These are phyloP conservation scores for Globisporangium camurandrum DNA, from an alignment of 352 stramenopile genomes.

Conservation along the genomic window DNA sequence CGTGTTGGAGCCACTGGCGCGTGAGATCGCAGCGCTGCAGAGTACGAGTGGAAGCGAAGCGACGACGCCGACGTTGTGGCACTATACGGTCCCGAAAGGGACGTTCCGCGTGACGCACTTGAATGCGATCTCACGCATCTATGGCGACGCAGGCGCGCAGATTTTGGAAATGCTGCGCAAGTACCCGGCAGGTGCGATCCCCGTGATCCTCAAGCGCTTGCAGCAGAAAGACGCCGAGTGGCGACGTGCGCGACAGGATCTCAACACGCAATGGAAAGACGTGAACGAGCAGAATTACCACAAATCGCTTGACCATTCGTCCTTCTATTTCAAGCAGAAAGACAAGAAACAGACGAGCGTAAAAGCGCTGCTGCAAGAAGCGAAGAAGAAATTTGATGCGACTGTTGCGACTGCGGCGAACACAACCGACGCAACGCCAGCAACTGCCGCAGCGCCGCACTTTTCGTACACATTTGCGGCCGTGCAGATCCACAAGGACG, in stretches of 20 bases:
- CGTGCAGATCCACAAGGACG: slow-evolving; percentile 81
- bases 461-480: slow-evolving; percentile 69
- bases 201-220: slow-evolving; percentile 96
- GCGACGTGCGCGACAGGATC: slow-evolving; percentile 84
- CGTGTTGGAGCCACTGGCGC: slow-evolving; percentile 92
- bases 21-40: slow-evolving; percentile 90
- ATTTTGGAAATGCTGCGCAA: slow-evolving; percentile 93
- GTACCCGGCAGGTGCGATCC: slow-evolving; percentile 95
- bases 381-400: slow-evolving; percentile 76
- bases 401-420: too few relatives aligned
- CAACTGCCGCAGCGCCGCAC: slow-evolving; percentile 32
- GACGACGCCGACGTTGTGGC: slow-evolving; percentile 80
- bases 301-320: slow-evolving; percentile 98
- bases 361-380: slow-evolving; percentile 89
- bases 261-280: slow-evolving; percentile 98
- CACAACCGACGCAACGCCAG: slow-evolving; percentile 49
- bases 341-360: slow-evolving; percentile 97
- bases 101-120: slow-evolving; percentile 95
- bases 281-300: slow-evolving; percentile 98
- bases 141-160: slow-evolving; percentile 90
- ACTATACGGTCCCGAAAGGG: slow-evolving; percentile 92
- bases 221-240: slow-evolving; percentile 99
- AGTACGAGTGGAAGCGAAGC: slow-evolving; percentile 33
- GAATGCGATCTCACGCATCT: slow-evolving; percentile 97
- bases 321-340: slow-evolving; percentile 97